These are phyloP conservation scores for Olyra latifolia DNA, from an alignment of 176 grass and related monocot genomes.

Conservation along the genomic window DNA sequence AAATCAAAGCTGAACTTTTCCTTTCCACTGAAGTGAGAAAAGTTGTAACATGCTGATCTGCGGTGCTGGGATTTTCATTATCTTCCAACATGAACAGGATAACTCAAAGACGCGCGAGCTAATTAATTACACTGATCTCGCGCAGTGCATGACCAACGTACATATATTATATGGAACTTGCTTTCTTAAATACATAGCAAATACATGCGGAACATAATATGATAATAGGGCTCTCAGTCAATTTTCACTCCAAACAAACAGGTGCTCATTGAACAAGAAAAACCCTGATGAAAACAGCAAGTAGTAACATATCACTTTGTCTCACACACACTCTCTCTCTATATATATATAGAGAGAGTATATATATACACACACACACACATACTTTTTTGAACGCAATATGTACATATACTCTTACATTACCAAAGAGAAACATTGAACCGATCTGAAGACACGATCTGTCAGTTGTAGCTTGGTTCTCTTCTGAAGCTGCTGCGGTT, in stretches of 20 bases:
- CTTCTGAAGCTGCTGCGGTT: conserved; percentile 32
- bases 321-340: neutral
- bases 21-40: neutral
- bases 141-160: neutral
- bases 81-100: neutral
- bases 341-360: too few relatives aligned
- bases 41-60: too few relatives aligned
- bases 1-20: neutral
- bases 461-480: conserved; percentile 35
- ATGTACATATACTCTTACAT: neutral
- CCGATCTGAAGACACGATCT: neutral
- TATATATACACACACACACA: too few relatives aligned
- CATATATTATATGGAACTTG: neutral
- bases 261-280: neutral
- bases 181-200: neutral
- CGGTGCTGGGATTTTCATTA: neutral
- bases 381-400: too few relatives aligned
- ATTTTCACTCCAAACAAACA: neutral
- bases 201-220: neutral
- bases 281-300: neutral
- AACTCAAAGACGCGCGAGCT: too few relatives aligned
- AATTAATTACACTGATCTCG: neutral
- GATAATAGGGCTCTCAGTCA: neutral
- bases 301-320: neutral
- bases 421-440: neutral